Evolutionary conservation across 1,284 basidiomycete species (phyloP), one percentile per base, ranked within the genome.

Genomic region (Sanghuangporus weigelae): DNA sequence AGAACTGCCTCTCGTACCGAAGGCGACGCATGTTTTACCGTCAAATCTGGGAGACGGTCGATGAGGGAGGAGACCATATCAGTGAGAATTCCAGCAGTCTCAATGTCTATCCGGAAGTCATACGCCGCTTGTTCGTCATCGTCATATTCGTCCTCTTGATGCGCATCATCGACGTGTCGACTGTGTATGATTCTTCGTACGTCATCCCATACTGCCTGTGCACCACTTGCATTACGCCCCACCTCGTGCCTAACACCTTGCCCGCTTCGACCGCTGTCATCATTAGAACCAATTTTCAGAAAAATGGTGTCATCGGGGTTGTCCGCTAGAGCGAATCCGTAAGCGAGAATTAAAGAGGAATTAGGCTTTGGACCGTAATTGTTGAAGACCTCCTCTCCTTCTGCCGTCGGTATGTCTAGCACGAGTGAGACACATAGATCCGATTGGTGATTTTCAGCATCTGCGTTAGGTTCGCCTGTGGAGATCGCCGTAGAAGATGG

Each of bases 341-440:
- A 96, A 2, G 89, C 92, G 2, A 96, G 81, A 54, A 96, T 84
- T 38, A 96, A 81, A 72, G 95, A 92, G 26, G 92, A 83, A 73
- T 95, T 96, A 0, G 93, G 86, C 73, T 93, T 94, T 0, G 84
- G 81, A 0, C 92, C 92, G 70, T 93, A 93, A 71, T 95, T 96
- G 76, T 96, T 96, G 78, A 89, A 88, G n/a, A 95, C 76, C 73
- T 96, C 89, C 16, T 78, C 68, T 48, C 79, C 82, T 3, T 74
- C 66, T 0, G 67, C 67, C 1, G 78, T 75, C 0, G 78, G 50
- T 1, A 70, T 72, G 67, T 84, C 86, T n/a, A 82, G 73, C 2
- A 87, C 75, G 14, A 82, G 71, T 2, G 75, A 71, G 50, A 77
- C 70, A n/a, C 66, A 51, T 5, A 61, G 31, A 1, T 67, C 26